Evolutionary conservation across 441 rosid genomes (phyloP).

Genomic region (Gossypium armourianum): DNA sequence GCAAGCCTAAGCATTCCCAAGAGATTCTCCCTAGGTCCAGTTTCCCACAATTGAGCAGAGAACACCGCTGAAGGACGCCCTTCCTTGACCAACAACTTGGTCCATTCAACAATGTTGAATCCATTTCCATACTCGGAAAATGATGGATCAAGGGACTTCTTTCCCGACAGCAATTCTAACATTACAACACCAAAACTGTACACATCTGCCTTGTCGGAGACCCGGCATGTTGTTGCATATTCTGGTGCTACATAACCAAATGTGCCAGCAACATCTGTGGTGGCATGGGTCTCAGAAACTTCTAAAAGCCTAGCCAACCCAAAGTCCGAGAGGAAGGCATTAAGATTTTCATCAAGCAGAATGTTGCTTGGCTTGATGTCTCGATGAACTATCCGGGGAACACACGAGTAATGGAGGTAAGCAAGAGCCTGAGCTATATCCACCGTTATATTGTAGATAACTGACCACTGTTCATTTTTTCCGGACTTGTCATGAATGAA

Average conservation of each 20-base stretch:
- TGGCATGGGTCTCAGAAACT: slow-evolving; percentile 60
- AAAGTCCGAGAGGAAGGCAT: slow-evolving; percentile 60
- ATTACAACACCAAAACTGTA: slow-evolving; percentile 56
- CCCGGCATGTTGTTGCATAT: slow-evolving; percentile 61
- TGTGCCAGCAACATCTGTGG: slow-evolving; percentile 64
- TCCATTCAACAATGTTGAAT: slow-evolving; percentile 58
- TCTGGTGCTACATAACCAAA: slow-evolving; percentile 71
- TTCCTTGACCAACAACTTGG: slow-evolving; percentile 41
- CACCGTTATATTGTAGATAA: slow-evolving; percentile 46
- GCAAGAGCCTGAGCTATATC: slow-evolving; percentile 53
- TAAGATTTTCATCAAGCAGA: slow-evolving; percentile 47
- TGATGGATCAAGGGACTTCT: slow-evolving; percentile 58
- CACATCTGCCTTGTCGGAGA: slow-evolving; percentile 63
- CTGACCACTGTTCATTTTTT: slow-evolving; percentile 34
- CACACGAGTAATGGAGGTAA: slow-evolving; percentile 52
- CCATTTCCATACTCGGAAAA: slow-evolving; percentile 53
- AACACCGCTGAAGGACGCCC: slow-evolving; percentile 40
- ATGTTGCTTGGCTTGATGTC: slow-evolving; percentile 71
- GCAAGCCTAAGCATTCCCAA: slow-evolving; percentile 44
- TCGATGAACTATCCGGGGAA: slow-evolving; percentile 52
- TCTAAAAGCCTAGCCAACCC: slow-evolving; percentile 57
- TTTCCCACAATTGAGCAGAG: slow-evolving; percentile 38
- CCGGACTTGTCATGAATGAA: slow-evolving; percentile 44
- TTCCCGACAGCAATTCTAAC: slow-evolving; percentile 50
- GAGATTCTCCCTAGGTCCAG: slow-evolving; percentile 39